A percentile compares a stretch with the other conserved stretches of the same genome.
Evolutionary conservation across 345 rosid species (phyloP).

Genomic region (Eucalyptus albens): DNA sequence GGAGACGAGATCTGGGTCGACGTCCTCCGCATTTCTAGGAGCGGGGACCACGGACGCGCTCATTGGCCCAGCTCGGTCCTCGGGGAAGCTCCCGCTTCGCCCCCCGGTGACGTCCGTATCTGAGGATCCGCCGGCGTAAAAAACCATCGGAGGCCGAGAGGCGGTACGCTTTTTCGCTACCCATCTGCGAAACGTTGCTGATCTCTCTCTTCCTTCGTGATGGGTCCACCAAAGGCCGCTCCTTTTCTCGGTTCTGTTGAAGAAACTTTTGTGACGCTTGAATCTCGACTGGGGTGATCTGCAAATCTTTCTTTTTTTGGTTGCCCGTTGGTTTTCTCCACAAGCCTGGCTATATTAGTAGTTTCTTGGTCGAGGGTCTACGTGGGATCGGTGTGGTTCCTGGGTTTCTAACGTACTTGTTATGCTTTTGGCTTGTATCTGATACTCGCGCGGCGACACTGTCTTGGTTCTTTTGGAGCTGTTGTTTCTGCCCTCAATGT

Average conservation of each 20-base stretch:
- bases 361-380: not conserved
- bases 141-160: not conserved
- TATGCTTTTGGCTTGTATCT: not conserved
- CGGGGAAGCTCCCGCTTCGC: not conserved
- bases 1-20: not conserved
- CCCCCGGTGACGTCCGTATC: not conserved
- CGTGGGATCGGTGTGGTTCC: not conserved
- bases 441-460: not conserved
- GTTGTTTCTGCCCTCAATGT: not conserved
- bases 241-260: not conserved
- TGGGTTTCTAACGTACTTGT: not conserved
- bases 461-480: not conserved
- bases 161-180: not conserved
- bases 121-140: not conserved
- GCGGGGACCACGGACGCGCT: not conserved
- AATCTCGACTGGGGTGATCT: not conserved
- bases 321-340: not conserved
- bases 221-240: not conserved
- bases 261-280: not conserved
- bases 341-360: not conserved
- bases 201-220: not conserved
- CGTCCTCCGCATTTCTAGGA: not conserved
- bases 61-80: not conserved
- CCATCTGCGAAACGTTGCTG: not conserved
- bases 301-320: not conserved